Evolutionary conservation across 1,284 basidiomycete genomes (phyloP), one percentile per base, ranked within the genome.

Genomic region (Fomitopsis palustris): DNA sequence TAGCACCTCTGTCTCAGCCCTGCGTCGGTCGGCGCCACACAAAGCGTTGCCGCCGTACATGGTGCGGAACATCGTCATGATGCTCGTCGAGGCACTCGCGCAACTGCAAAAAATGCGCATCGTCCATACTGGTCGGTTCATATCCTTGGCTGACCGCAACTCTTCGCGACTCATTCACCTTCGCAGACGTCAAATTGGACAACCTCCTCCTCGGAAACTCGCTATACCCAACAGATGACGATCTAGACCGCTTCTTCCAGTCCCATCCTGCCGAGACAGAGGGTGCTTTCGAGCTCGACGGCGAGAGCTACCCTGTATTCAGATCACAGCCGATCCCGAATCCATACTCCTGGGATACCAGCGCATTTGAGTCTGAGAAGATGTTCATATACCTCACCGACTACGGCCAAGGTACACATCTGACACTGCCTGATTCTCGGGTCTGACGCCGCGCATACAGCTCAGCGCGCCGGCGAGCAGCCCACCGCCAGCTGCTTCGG

Each of bases 131-230:
- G 64, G 64, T 64, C 7, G 35, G 61, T 27, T 9, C 9, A 16
- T 19, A 47, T 3, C 37, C 35, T n/a, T 16, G 16, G 17, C 21
- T 16, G 31, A 7, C 3, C 7, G 37, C 31, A 6, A 23, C 8
- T 8, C 33, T 25, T 10, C 14, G 14, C 17, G 7, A 23, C 37
- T 52, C 23, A 5, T 12, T 14, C n/a, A n/a, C n/a, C n/a, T n/a
- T 29, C n/a, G 4, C 35, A 65, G 64, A 61, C 55, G 37, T 64
- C n/a, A 65, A 65, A 53, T 58, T 57, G 8, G 64, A 59, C 19
- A 65, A 65, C 47, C 45, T 64, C 4, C 59, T 64, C 25, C 55
- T 65, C 21, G n/a, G 10, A 27, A 54, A 17, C 47, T 21, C 35
- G 35, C 12, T 37, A 14, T 37, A 37, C 35, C 35, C 14, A 27